Evolutionary conservation across 768 basidiomycete species (phyloP), one percentile per base, ranked within the genome.

Genomic region (Terana coerulea): DNA sequence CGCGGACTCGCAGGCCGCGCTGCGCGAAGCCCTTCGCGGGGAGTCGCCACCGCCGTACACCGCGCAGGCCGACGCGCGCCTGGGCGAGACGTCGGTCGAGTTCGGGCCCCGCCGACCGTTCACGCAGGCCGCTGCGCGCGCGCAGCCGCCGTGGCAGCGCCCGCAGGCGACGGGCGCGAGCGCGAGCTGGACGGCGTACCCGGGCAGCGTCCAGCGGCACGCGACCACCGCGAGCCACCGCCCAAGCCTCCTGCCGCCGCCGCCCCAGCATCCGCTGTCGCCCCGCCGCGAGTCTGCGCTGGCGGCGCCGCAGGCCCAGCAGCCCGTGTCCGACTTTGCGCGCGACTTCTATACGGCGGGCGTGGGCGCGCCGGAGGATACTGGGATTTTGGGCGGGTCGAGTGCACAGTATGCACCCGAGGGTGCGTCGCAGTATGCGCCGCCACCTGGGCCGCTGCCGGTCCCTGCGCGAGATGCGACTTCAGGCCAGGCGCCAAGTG

Each of bases 11-110:
- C 41, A 24, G 10, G 19, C 29, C 36, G 37, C 17, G 4, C 30
- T 47, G n/a, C 25, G 55, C 30, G 54, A 57, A 22, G 55, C 59
- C 11, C 54, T 75, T 24, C 63, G 69, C 2, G 83, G 83, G n/a
- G 81, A 83, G 17, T 67, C 72, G 10, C 88, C 87, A 0, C 88
- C 88, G 0, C 80, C 87, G 0, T 91, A 90, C 59, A 86, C 86
- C 0, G 69, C 79, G 0, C 56, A 73, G 1, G 77, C 87, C 3
- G 75, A 83, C 41, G 41, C 71, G 15, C 57, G 64, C 39, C 69
- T 75, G 2, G 88, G 86, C 12, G 88, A 91, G 61, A 67, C 72
- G 1, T 80, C 84, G 0, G 54, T 90, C 2, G 80, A 86, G 48
- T 67, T 75, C 17, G 87, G 88, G 0, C 88, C 87, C 0, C 49